Percentiles rank a stretch among this genome's conserved stretches.
These are phyloP conservation scores for Apiotrichum siamense DNA, from an alignment of 1,284 basidiomycete species.

Conservation along the genomic window DNA sequence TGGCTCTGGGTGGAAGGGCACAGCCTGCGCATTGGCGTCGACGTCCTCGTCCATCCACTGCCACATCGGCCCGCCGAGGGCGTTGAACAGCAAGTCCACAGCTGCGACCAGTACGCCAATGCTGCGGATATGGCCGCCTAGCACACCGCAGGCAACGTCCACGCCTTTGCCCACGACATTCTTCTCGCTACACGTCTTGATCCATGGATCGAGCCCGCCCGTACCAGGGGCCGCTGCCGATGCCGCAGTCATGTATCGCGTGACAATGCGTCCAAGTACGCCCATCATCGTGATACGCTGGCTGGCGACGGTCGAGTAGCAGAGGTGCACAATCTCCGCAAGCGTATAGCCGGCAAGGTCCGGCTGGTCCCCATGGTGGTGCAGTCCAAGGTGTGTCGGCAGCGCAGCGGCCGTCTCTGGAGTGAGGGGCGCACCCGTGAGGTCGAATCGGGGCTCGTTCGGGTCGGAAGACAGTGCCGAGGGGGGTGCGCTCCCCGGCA, in stretches of 20 bases:
- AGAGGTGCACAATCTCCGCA: slow-evolving; percentile 75
- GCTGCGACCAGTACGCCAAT: slow-evolving; percentile 30
- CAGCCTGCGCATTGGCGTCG: background rate
- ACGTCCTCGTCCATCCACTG: slow-evolving; percentile 13
- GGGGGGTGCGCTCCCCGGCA: slow-evolving; percentile 18
- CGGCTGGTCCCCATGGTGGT: slow-evolving; percentile 73
- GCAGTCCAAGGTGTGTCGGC: slow-evolving; percentile 76
- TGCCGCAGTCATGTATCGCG: slow-evolving; percentile 8
- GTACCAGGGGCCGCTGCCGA: too few relatives aligned
- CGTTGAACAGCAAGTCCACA: slow-evolving; percentile 31
- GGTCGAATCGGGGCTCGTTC: slow-evolving; percentile 57
- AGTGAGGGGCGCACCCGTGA: slow-evolving; percentile 63
- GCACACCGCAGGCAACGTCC: slow-evolving; percentile 6
- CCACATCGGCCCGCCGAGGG: slow-evolving; percentile 25
- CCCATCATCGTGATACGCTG: slow-evolving; percentile 78
- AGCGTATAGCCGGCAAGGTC: slow-evolving; percentile 82
- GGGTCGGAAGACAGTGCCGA: slow-evolving; percentile 14
- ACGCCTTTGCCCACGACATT: slow-evolving; percentile 10
- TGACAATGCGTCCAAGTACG: slow-evolving; percentile 60
- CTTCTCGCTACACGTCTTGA: slow-evolving; percentile 5
- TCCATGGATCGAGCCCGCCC: slow-evolving; percentile 10
- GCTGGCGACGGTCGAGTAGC: slow-evolving; percentile 72
- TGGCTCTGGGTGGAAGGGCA: slow-evolving; percentile 7
- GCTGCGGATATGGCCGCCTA: slow-evolving; percentile 5
- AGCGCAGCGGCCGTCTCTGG: slow-evolving; percentile 46